These are phyloP conservation scores for Lizanozyma gosingica DNA, from an alignment of 1,139 yeast genomes.

Conservation along the genomic window DNA sequence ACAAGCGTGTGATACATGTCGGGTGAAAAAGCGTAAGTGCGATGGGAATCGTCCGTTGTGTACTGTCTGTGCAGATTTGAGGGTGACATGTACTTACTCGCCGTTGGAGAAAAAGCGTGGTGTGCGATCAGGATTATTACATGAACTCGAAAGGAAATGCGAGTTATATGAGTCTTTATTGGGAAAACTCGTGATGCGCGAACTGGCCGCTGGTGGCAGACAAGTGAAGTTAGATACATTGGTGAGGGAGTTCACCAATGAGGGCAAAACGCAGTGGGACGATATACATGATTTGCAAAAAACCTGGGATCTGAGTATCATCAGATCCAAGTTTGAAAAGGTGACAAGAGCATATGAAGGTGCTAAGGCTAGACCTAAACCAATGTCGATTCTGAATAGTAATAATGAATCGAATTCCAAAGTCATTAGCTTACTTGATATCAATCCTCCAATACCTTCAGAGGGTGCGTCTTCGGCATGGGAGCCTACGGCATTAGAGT, in stretches of 20 bases:
- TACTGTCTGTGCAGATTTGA: constrained; percentile 10
- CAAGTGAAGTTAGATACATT: neutral
- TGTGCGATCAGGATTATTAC: constrained; percentile 17
- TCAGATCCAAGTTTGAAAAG: constrained; percentile 7
- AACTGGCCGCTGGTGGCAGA: neutral
- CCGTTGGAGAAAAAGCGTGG: constrained; percentile 15
- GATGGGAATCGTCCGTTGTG: constrained; percentile 16
- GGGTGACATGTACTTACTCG: constrained; percentile 12
- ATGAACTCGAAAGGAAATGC: constrained; percentile 14
- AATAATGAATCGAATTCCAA: neutral
- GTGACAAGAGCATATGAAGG: constrained; percentile 7
- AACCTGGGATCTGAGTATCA: constrained; percentile 7
- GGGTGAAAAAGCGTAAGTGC: constrained; percentile 17
- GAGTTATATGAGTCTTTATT: constrained; percentile 12
- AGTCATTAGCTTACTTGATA: neutral
- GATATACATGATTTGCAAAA: constrained; percentile 7
- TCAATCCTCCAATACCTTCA: neutral
- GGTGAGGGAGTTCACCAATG: neutral
- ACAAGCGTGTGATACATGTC: constrained; percentile 18
- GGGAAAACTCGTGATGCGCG: constrained; percentile 6
- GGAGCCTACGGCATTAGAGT: constrained; percentile 17
- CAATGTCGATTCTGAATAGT: neutral
- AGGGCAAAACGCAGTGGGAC: neutral
- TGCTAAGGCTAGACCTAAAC: neutral
- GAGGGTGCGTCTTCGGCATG: constrained; percentile 5